Evolutionary conservation across 179 eudicot genomes (phyloP), one percentile per base, ranked within the genome.

Genomic region (Silene coronaria): DNA sequence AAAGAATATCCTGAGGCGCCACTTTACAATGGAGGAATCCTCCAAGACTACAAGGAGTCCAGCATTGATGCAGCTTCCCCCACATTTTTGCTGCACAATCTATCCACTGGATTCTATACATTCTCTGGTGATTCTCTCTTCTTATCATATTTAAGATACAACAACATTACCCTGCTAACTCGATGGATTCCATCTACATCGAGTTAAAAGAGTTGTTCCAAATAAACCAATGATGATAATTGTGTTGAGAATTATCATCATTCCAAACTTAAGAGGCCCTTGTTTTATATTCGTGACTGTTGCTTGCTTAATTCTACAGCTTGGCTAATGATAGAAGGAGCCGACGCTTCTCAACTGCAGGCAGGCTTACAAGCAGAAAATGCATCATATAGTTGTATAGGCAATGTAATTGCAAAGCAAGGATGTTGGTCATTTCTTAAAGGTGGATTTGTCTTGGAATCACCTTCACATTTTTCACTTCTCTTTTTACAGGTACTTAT

Each of bases 361-460:
- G 96, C 96, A 55, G 77, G 87, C 60, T 80, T 92, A 60, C 76
- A 26, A 75, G 76, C 88, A 66, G 86, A 85, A 36, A 66, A 81
- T 23, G 72, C 84, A 17, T 76, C 79, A 9, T 62, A 78, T 53
- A 70, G 65, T 27, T 90, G 98, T 78, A 80, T 92, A 55, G 98
- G 95, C 53, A 89, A 86, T n/a, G 96, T 92, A 27, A 72, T 86
- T 17, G 97, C 97, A 17, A 86, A 82, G 66, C 70, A 71, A 48
- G 95, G 96, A 3, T 95, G 97, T 74, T 95, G 99, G 97, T 92
- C 97, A 38, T 94, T 94, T 77, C 89, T 92, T 74, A 92, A 92
- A 78, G 99, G 99, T 28, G 99, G 99, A 72, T 95, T 95, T 75
- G 85, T 83, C 55, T 30, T 89, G 53, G 73, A 80, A 71, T 86